Evolutionary conservation across 2,329 filamentous ascomycete genomes (phyloP).

Genomic region (Talaromyces pinophilus): DNA sequence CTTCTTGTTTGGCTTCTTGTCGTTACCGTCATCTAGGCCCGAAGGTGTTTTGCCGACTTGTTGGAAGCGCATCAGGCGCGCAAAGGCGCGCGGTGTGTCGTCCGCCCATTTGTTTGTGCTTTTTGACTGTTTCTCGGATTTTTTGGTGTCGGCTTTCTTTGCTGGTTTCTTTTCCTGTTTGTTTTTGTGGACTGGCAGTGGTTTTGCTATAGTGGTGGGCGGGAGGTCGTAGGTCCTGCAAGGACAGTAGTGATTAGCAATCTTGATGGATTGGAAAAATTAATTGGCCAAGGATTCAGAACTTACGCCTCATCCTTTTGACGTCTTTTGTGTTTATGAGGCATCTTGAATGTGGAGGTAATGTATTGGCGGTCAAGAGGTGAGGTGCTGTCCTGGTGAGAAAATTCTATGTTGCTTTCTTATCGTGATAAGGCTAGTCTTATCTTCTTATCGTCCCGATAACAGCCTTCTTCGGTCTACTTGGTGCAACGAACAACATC

Average conservation of each 20-base stretch:
- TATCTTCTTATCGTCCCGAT: neutral
- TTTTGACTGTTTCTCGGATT: constrained; percentile 35
- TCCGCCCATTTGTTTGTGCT: constrained; percentile 51
- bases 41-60: constrained; percentile 55
- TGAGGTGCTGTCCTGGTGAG: neutral
- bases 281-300: neutral
- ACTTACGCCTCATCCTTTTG: constrained; percentile 55
- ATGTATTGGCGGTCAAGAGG: neutral
- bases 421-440: constrained; percentile 1
- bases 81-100: constrained; percentile 87
- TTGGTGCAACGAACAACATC: neutral
- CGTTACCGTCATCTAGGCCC: constrained; percentile 68
- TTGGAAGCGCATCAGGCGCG: constrained; percentile 76
- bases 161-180: constrained; percentile 36
- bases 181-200: constrained; percentile 57
- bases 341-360: constrained; percentile 58
- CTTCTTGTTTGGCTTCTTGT: constrained; percentile 49
- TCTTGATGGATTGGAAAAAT: too few relatives aligned
- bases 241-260: neutral
- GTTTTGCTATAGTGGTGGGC: constrained; percentile 59
- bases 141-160: constrained; percentile 33
- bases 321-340: constrained; percentile 78
- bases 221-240: constrained; percentile 58
- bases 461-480: neutral
- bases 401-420: constrained; percentile 12